Conservation (phyloP, 169 alveolate genomes). For the Theileria annulata region DNA sequence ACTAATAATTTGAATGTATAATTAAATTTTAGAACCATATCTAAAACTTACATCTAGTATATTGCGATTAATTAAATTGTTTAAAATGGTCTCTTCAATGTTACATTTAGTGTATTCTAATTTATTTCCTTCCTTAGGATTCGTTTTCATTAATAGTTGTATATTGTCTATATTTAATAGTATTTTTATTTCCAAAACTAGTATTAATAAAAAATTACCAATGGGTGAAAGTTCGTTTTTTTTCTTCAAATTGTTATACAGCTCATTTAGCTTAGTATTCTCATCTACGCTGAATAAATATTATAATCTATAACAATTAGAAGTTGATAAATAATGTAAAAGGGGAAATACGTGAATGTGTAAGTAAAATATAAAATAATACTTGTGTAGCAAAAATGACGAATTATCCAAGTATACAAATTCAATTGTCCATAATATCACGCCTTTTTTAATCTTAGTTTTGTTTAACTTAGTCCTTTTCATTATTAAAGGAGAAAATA, state of each 20-base stretch:
- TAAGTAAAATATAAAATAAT: not conserved
- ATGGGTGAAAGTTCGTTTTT: not conserved
- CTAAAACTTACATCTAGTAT: conserved; percentile 39
- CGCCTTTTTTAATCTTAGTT: conserved; percentile 30
- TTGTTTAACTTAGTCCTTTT: conserved; percentile 14
- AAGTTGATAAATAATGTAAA: not conserved
- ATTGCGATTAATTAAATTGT: conserved; percentile 28
- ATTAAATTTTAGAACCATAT: not conserved
- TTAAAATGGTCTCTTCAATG: conserved; percentile 13
- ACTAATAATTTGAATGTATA: no score
- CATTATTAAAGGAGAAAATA: conserved; percentile 32
- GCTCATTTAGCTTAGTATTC: not conserved
- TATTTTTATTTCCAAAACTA: no score
- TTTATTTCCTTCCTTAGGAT: not conserved
- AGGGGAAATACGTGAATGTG: not conserved
- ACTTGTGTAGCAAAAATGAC: not conserved
- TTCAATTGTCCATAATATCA: conserved; percentile 53
- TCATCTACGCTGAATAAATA: conserved; percentile 29
- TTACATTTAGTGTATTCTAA: conserved; percentile 33
- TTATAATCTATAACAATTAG: not conserved
- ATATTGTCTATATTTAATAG: not conserved
- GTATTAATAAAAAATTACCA: not conserved
- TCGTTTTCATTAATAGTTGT: not conserved
- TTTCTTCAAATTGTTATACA: conserved; percentile 7
- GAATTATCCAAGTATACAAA: conserved; percentile 15